phyloP scores from a whole-genome alignment of 2,329 filamentous ascomycete genomes.

The Akanthomyces dipterigenus region DNA sequence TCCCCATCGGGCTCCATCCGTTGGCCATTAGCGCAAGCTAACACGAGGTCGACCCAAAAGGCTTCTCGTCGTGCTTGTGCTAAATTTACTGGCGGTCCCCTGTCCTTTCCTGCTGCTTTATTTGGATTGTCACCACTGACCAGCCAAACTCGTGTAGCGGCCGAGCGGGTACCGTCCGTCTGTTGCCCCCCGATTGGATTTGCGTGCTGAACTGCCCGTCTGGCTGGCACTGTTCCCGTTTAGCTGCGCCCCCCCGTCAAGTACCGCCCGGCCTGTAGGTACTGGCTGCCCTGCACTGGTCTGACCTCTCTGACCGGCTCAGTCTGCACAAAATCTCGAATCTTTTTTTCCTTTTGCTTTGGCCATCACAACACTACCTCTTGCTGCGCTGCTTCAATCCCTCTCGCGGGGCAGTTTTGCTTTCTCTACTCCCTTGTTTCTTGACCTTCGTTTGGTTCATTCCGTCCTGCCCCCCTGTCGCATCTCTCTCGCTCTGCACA shows the following conservation, averaged over 20 bases:
- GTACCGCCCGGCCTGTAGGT: neutral
- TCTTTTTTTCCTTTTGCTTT: conserved; percentile 6
- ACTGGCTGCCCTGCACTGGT: too few relatives aligned
- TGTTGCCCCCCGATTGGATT: neutral
- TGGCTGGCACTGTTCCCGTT: neutral
- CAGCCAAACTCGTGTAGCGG: neutral
- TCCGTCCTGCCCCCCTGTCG: neutral
- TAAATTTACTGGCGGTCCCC: too few relatives aligned
- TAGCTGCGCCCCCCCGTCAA: neutral
- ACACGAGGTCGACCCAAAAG: conserved; percentile 9
- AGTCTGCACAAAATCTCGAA: conserved; percentile 2
- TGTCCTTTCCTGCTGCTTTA: neutral
- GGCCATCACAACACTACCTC: neutral
- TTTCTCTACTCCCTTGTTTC: conserved; percentile 8
- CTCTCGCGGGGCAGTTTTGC: conserved; percentile 6
- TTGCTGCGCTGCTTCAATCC: conserved; percentile 5
- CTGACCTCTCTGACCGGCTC: neutral
- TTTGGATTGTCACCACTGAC: neutral
- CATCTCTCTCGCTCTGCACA: conserved; percentile 4
- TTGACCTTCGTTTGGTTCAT: neutral
- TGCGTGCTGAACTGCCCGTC: neutral
- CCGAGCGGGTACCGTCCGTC: neutral
- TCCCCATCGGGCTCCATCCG: neutral
- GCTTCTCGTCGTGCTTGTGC: too few relatives aligned
- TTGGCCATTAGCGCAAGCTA: neutral